These are phyloP conservation scores for Parachaetomium inaequale DNA, from an alignment of 495 filamentous ascomycete species.

Conservation along the genomic window DNA sequence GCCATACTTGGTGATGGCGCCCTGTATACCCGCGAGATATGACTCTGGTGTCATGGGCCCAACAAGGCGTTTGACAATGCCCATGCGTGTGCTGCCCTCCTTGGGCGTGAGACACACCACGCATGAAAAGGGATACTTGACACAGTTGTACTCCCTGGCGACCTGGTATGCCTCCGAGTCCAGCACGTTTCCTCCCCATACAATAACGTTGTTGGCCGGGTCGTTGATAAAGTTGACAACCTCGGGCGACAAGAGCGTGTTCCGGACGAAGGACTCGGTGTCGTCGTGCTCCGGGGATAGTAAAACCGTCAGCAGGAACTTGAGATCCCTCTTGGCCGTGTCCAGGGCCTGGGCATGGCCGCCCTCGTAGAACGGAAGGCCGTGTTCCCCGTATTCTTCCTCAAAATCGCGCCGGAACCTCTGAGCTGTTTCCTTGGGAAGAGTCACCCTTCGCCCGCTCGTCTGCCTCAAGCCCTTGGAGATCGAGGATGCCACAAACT, in stretches of 20 bases:
- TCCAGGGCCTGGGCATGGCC: constrained; percentile 90
- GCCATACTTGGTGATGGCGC: constrained; percentile 64
- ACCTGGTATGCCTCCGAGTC: constrained; percentile 95
- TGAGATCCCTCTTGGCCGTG: constrained; percentile 81
- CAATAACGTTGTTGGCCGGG: constrained; percentile 66
- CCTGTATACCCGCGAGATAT: constrained; percentile 67
- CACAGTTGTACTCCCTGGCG: constrained; percentile 72
- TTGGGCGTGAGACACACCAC: constrained; percentile 79
- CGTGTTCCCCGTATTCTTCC: constrained; percentile 75
- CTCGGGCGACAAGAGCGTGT: constrained; percentile 74
- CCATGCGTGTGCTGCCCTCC: constrained; percentile 80
- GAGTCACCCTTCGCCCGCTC: constrained; percentile 66
- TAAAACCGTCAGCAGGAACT: constrained; percentile 81
- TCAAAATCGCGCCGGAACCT: constrained; percentile 89
- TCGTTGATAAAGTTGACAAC: constrained; percentile 69
- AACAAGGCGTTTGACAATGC: constrained; percentile 68
- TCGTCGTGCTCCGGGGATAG: constrained; percentile 92
- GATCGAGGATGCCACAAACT: constrained; percentile 54
- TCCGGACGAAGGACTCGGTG: constrained; percentile 73
- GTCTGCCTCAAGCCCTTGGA: constrained; percentile 59
- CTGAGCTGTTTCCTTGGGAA: constrained; percentile 81
- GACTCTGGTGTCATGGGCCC: constrained; percentile 63
- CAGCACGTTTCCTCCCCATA: constrained; percentile 89
- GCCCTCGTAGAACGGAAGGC: constrained; percentile 71
- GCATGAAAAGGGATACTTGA: constrained; percentile 85